Base-by-base conservation (phyloP, 2,329 filamentous ascomycete genomes). In the Hypoxylon sp. region DNA sequence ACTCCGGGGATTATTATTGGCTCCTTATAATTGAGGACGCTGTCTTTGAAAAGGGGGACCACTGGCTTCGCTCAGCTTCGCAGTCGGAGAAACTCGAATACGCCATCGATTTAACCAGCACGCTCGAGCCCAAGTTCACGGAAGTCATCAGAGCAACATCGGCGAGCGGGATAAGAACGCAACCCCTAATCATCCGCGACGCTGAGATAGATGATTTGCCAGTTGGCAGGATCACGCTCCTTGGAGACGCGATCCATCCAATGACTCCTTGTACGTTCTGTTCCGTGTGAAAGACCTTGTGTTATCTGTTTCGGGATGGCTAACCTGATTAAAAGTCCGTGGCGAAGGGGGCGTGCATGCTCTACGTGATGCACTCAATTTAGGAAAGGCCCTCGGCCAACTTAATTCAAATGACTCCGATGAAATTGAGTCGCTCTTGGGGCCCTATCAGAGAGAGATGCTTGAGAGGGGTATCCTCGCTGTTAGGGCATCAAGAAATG, bases 11-110 rank as follows among this genome's bases (percentile, higher is more conserved):
- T 3, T 77, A 76, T 39, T 78, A 76, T 46, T 78, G 74, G 74
- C 65, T 61, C 17, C 1, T 71, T 14, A 39, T 63, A 37, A 60
- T 51, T 22, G 29, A 62, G 8, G 70, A 76, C 56, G 94, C 97
- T 76, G 88, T 91, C 8, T 84, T 97, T 70, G 90, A 88, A 81
- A 93, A 92, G 76, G 93, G 97, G 80, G 92, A 96, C 65, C 91
- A 93, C 14, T 98, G 93, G 90, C 94, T 94, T 0, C 85, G 87
- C 72, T 44, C 67, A 8, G 70, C 73, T 51, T 83, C 91, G 6
- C 75, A 76, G 6, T 77, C 79, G 70, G 87, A 86, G 69, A 86
- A 90, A 24, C 81, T 91, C 1, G 88, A 87, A 0, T 79, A 68
- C 35, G 70, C 66, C 9, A 22, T 68, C 17, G 46, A 70, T 31